Conservation (phyloP, 1,139 yeast genomes). For the Kluyveromyces sp. region DNA sequence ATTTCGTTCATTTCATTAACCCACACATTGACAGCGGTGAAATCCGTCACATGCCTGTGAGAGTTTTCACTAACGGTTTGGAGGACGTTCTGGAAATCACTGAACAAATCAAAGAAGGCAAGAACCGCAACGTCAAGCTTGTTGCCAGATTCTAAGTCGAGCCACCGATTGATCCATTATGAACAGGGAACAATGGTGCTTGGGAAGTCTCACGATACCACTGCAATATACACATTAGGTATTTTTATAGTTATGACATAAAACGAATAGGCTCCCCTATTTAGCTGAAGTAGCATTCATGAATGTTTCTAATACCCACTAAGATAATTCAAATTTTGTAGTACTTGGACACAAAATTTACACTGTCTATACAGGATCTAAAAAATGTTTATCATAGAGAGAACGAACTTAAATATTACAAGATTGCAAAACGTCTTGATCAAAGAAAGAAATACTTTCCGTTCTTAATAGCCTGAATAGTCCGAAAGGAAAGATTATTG, state of each 20-base stretch:
- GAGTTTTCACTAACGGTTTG: conserved; percentile 24
- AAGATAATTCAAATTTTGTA: too few species aligned
- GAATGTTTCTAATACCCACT: too few species aligned
- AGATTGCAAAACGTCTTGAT: not conserved
- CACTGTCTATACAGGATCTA: not conserved
- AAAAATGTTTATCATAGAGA: conserved; percentile 2
- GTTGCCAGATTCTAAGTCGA: conserved; percentile 16
- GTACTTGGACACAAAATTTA: not conserved
- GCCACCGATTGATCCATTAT: not conserved
- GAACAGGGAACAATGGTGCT: not conserved
- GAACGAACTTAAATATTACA: conserved; percentile 1
- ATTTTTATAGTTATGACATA: too few species aligned
- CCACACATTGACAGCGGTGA: conserved; percentile 24
- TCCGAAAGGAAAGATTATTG: not conserved
- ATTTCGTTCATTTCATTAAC: conserved; percentile 22
- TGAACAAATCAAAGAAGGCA: conserved; percentile 25
- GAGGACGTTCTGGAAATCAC: conserved; percentile 21
- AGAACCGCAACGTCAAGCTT: conserved; percentile 29
- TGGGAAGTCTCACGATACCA: not conserved
- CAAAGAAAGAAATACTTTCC: not conserved
- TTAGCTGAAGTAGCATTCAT: too few species aligned
- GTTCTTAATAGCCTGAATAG: too few species aligned
- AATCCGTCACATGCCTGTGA: conserved; percentile 26
- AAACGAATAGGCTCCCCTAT: too few species aligned
- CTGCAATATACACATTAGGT: not conserved